Conservation (phyloP, 352 stramenopile species). For the Phytophthora cactorum region DNA sequence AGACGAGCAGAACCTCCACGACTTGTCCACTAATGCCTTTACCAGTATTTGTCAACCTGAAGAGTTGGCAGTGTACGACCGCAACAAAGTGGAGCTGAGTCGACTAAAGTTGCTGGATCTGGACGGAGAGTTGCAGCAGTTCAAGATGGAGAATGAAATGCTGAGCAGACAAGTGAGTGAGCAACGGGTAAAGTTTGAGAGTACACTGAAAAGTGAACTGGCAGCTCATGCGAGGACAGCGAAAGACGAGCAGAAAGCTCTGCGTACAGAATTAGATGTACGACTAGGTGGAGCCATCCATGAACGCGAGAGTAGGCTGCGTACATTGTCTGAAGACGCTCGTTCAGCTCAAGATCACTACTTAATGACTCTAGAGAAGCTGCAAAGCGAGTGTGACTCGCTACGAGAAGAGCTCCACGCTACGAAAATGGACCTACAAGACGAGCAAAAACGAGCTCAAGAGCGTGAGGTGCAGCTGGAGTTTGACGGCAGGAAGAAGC, state of each 20-base stretch:
- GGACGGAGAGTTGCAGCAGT: slow-evolving; percentile 67
- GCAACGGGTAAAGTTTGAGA: slow-evolving; percentile 51
- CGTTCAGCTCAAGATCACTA: slow-evolving; percentile 65
- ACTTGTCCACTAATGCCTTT: slow-evolving; percentile 25
- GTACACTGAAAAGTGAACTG: slow-evolving; percentile 39
- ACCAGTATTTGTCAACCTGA: slow-evolving; percentile 54
- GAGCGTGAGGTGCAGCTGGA: slow-evolving; percentile 47
- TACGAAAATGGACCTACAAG: slow-evolving; percentile 39
- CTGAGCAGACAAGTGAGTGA: slow-evolving; percentile 56
- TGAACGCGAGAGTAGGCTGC: slow-evolving; percentile 42
- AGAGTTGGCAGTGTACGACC: slow-evolving; percentile 66
- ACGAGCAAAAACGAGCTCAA: slow-evolving; percentile 43
- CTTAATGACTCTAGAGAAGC: slow-evolving; percentile 48
- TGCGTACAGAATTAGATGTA: slow-evolving; percentile 41
- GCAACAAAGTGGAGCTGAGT: slow-evolving; percentile 55
- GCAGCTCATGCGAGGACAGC: slow-evolving; percentile 15
- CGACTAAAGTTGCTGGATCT: slow-evolving; percentile 65
- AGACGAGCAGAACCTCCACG: slow-evolving; percentile 33
- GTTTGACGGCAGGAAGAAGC: slow-evolving; percentile 20
- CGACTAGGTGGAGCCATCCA: slow-evolving; percentile 30
- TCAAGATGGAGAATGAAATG: slow-evolving; percentile 79
- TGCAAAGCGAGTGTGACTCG: slow-evolving; percentile 51
- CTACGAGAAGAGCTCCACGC: slow-evolving; percentile 39
- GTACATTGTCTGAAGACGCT: slow-evolving; percentile 44
- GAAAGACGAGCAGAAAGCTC: slow-evolving; percentile 34